A percentile compares a stretch with the other conserved stretches of the same genome.
phyloP scores from a whole-genome alignment of 768 basidiomycete genomes.

The Russula emetica region DNA sequence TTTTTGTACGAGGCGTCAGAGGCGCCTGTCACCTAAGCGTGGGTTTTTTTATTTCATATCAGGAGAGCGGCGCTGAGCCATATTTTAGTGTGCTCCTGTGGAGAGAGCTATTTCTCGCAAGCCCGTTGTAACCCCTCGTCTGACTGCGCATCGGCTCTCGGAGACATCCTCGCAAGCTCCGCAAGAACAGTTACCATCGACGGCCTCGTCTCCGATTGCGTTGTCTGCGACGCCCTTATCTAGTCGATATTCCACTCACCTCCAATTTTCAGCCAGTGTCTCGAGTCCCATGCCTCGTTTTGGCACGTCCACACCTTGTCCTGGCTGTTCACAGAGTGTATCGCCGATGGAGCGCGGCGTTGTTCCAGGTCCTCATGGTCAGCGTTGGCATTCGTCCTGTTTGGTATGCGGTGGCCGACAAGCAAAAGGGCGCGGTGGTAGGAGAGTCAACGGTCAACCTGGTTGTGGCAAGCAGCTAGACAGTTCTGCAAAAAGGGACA shows the following conservation, averaged over 20 bases:
- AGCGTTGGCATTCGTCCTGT: conserved; percentile 74
- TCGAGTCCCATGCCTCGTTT: conserved; percentile 47
- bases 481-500: conserved; percentile 72
- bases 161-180: conserved; percentile 4
- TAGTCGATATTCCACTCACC: conserved; percentile 41
- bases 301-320: conserved; percentile 59
- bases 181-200: conserved; percentile 26
- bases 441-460: conserved; percentile 54
- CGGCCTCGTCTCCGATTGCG: conserved; percentile 29
- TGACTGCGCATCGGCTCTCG: conserved; percentile 18
- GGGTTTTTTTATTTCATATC: conserved; percentile 27
- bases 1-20: conserved; percentile 61
- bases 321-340: conserved; percentile 68
- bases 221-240: conserved; percentile 34
- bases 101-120: conserved; percentile 41
- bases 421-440: conserved; percentile 39
- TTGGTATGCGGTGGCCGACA: conserved; percentile 76
- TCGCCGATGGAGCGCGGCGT: conserved; percentile 84
- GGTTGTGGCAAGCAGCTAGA: conserved; percentile 83
- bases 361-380: conserved; percentile 78
- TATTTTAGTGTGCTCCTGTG: conserved; percentile 42
- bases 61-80: neutral
- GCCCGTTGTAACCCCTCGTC: conserved; percentile 6
- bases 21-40: conserved; percentile 70
- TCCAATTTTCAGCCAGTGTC: conserved; percentile 38